These are phyloP conservation scores for Oryza nivara DNA, from an alignment of 176 grass and related monocot species.

Conservation along the genomic window DNA sequence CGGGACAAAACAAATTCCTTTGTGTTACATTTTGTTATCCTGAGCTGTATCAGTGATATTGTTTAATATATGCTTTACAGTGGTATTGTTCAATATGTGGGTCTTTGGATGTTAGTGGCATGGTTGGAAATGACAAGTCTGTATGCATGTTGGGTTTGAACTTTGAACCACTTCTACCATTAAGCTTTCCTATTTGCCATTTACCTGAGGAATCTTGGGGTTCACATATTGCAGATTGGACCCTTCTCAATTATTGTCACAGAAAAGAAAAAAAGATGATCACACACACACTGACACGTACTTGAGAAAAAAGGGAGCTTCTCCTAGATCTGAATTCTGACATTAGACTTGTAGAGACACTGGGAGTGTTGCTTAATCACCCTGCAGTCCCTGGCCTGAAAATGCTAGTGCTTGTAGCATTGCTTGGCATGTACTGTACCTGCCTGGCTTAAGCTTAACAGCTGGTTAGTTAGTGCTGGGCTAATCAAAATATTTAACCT, in stretches of 20 bases:
- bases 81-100: too few species aligned
- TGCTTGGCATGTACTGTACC: conserved; percentile 25
- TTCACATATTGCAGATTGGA: background rate
- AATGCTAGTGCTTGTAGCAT: conserved; percentile 30
- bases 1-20: too few species aligned
- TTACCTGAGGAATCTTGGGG: conserved; percentile 35
- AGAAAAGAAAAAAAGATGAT: conserved; percentile 10
- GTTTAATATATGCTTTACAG: too few species aligned
- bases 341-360: conserved; percentile 23
- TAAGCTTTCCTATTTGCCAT: background rate
- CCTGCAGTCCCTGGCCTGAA: conserved; percentile 22
- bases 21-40: too few species aligned
- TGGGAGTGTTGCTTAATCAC: conserved; percentile 31
- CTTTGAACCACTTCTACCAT: too few species aligned
- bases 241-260: conserved; percentile 45
- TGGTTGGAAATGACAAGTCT: too few species aligned
- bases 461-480: background rate
- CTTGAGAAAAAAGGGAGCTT: background rate
- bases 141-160: too few species aligned
- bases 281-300: conserved; percentile 23
- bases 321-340: conserved; percentile 34
- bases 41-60: too few species aligned
- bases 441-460: conserved; percentile 17
- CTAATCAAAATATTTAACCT: conserved; percentile 25
- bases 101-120: too few species aligned